Base-by-base conservation (phyloP, 768 basidiomycete genomes). In the Kondoa subrosea region DNA sequence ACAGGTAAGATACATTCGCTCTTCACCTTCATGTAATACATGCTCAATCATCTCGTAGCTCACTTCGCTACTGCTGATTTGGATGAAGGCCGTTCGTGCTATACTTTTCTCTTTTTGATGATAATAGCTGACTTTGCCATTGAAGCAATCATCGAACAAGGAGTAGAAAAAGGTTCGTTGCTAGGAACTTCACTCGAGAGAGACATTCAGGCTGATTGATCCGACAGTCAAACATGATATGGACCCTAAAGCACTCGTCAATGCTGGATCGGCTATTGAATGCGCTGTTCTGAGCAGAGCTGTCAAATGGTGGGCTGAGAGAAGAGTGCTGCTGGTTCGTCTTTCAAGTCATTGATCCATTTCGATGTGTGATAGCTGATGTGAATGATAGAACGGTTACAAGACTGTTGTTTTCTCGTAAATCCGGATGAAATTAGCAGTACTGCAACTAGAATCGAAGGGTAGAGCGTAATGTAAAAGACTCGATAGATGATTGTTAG, bases 401-500 rank as follows among this genome's bases (percentile, higher is more conserved):
- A 65, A 65, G 64, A 65, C 64, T n/a, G 64, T 65, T 15, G 34
- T 65, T 17, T 65, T 65, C 64, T n/a, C n/a, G n/a, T n/a, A n/a
- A n/a, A n/a, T n/a, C n/a, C n/a, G n/a, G n/a, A n/a, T n/a, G n/a
- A n/a, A n/a, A n/a, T n/a, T n/a, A n/a, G n/a, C n/a, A n/a, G n/a
- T n/a, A n/a, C n/a, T n/a, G n/a, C n/a, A n/a, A n/a, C n/a, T n/a
- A n/a, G n/a, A n/a, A n/a, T n/a, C n/a, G n/a, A n/a, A n/a, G n/a
- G n/a, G n/a, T n/a, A n/a, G n/a, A n/a, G n/a, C n/a, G n/a, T n/a
- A n/a, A n/a, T n/a, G n/a, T n/a, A n/a, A n/a, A n/a, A n/a, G n/a
- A n/a, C n/a, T n/a, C n/a, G n/a, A n/a, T n/a, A n/a, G n/a, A n/a
- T n/a, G n/a, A n/a, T n/a, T n/a, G n/a, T n/a, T n/a, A n/a, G n/a